Percentiles rank a stretch among this genome's conserved stretches.
phyloP scores from a whole-genome alignment of 1,284 basidiomycete species.

The Ustilago shanxiensis region DNA sequence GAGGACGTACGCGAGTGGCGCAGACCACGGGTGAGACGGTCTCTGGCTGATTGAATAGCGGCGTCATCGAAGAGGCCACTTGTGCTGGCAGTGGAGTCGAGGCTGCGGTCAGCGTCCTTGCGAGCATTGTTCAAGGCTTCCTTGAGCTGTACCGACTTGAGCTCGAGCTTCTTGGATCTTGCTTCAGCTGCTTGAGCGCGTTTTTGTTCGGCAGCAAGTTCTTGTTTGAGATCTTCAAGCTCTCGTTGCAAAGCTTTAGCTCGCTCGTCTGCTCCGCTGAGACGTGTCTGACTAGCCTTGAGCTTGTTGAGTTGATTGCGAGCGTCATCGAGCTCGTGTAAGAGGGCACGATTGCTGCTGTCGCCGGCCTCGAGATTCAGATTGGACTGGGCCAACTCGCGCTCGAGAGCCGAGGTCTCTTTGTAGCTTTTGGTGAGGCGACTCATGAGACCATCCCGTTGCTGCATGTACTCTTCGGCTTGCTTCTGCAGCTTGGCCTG shows the following conservation, averaged over 20 bases:
- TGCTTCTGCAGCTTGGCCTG: slow-evolving; percentile 74
- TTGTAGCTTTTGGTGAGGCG: slow-evolving; percentile 57
- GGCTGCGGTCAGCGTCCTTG: slow-evolving; percentile 20
- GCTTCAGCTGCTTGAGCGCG: slow-evolving; percentile 80
- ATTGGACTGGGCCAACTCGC: slow-evolving; percentile 84
- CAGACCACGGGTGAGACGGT: slow-evolving; percentile 37
- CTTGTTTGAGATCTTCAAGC: slow-evolving; percentile 86
- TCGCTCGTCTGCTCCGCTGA: slow-evolving; percentile 71
- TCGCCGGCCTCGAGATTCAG: slow-evolving; percentile 86
- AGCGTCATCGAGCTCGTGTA: slow-evolving; percentile 84
- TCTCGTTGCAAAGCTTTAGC: slow-evolving; percentile 71
- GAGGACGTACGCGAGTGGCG: slow-evolving; percentile 30
- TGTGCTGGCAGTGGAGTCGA: slow-evolving; percentile 16
- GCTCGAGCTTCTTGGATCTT: slow-evolving; percentile 74
- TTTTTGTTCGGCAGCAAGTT: slow-evolving; percentile 80
- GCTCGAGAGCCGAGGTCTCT: slow-evolving; percentile 57
- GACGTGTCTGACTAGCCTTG: slow-evolving; percentile 78
- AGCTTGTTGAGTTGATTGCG: slow-evolving; percentile 79
- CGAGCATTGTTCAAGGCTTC: slow-evolving; percentile 45
- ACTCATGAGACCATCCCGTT: slow-evolving; percentile 61
- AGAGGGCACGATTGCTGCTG: slow-evolving; percentile 79
- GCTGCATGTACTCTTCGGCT: slow-evolving; percentile 66
- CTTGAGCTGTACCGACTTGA: slow-evolving; percentile 30
- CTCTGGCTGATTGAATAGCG: slow-evolving; percentile 36
- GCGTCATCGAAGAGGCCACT: slow-evolving; percentile 38